Evolutionary conservation across 495 filamentous ascomycete genomes (phyloP), one percentile per base, ranked within the genome.

Genomic region (Evansstolkia leycettana): DNA sequence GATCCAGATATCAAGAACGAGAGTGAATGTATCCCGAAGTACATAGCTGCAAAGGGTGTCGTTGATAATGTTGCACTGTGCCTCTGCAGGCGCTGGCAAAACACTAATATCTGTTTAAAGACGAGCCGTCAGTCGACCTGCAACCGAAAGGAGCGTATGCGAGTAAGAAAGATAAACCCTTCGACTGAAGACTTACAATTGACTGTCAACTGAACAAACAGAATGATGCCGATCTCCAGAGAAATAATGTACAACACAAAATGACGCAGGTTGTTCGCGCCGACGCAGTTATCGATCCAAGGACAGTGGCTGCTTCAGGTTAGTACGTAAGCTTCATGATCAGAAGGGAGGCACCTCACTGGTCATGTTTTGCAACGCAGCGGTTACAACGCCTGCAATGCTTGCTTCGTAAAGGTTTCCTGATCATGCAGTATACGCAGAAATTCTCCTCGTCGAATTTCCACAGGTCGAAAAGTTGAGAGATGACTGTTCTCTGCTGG

Each of bases 251-350:
- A 98, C 15, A 94, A 55, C 38, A 94, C 80, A 60, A 98, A 98
- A 48, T 95, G 92, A 3, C 90, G 77, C 46, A 93, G 78, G 51
- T 98, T 98, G 51, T 94, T 95, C 26, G 88, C 70, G 28, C 82
- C 90, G 26, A 98, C 74, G 51, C 90, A 98, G 60, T 94, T 95
- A 56, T 90, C 79, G 25, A 95, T 85, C 90, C 90, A 98, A 0
- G 90, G 90, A 48, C 90, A 98, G 53, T 98, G 90, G 48, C 89
- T 96, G 38, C 23, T 16, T 18, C n/a, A 27, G 7, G 54, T 82
- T 53, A 78, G 65, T 41, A 39, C 31, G 3, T 9, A 17, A 29
- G 26, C 20, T 16, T 19, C 11, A 32, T 17, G 34, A 10, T 8
- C 7, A 16, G 13, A 35, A n/a, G 5, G 29, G 34, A 9, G 17